phyloP scores from a whole-genome alignment of 495 filamentous ascomycete genomes.

The Penicillium steckii region DNA sequence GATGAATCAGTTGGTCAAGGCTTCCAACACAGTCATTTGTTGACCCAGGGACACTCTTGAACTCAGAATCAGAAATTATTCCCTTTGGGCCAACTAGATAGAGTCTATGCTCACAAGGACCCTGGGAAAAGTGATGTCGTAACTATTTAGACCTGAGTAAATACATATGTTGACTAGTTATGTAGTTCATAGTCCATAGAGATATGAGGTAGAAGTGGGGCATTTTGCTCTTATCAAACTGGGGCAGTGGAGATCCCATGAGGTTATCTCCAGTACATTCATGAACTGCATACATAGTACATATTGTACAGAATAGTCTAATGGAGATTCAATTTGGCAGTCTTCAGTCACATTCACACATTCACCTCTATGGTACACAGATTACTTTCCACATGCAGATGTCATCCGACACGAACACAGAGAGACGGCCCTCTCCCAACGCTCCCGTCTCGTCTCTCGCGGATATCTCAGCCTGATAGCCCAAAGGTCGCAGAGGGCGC shows the following conservation, averaged over 20 bases:
- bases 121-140: no score
- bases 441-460: conserved; percentile 12
- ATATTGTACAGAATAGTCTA: no score
- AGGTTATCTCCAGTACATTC: no score
- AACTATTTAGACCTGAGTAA: no score
- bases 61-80: no score
- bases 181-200: no score
- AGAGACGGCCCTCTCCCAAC: conserved; percentile 12
- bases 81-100: no score
- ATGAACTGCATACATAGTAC: no score
- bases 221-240: not conserved
- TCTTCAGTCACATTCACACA: conserved; percentile 6
- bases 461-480: conserved; percentile 17
- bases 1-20: conserved; percentile 27
- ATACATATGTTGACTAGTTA: no score
- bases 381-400: conserved; percentile 28
- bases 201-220: not conserved
- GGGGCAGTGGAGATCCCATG: not conserved
- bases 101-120: not conserved
- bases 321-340: no score
- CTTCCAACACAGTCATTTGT: conserved; percentile 6
- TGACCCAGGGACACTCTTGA: not conserved
- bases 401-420: conserved; percentile 4
- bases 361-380: conserved; percentile 33
- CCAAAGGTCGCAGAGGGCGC: conserved; percentile 14